phyloP scores from a whole-genome alignment of 495 filamentous ascomycete species.

The Bombardia bombarda region DNA sequence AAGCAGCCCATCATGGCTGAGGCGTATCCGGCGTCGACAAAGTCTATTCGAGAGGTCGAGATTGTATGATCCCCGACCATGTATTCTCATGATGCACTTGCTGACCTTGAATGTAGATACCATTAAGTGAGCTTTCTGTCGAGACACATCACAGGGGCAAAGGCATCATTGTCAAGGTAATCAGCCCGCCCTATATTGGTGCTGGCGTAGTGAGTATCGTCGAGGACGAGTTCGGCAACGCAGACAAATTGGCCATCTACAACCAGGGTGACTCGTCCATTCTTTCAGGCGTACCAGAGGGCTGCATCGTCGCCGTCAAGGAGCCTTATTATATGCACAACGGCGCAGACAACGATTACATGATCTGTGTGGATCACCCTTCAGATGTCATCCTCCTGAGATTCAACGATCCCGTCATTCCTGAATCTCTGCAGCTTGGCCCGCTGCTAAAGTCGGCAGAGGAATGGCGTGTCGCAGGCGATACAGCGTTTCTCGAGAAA shows the following conservation, averaged over 20 bases:
- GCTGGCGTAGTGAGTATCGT: conserved; percentile 38
- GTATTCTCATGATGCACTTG: too few species aligned
- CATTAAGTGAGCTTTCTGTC: conserved; percentile 27
- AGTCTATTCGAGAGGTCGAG: conserved; percentile 25
- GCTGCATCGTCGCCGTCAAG: conserved; percentile 38
- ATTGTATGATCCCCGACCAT: conserved; percentile 11
- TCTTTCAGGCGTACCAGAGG: conserved; percentile 20
- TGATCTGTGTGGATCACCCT: conserved; percentile 47
- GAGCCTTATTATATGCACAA: conserved; percentile 45
- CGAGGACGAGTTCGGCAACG: conserved; percentile 43
- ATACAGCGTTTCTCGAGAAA: conserved; percentile 26
- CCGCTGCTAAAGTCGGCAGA: conserved; percentile 21
- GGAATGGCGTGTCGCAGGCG: conserved; percentile 25
- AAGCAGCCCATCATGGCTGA: conserved; percentile 24
- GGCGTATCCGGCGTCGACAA: conserved; percentile 25
- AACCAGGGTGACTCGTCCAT: conserved; percentile 32
- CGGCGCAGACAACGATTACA: conserved; percentile 30
- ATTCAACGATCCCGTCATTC: conserved; percentile 20
- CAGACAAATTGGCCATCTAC: conserved; percentile 39
- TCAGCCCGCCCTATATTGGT: conserved; percentile 31
- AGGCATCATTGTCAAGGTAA: conserved; percentile 34
- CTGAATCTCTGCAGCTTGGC: conserved; percentile 17
- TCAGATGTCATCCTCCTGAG: conserved; percentile 32
- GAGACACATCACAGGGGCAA: conserved; percentile 45
- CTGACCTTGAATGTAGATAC: conserved; percentile 13